phyloP scores from a whole-genome alignment of 768 basidiomycete genomes.

The Suillus brevipes region DNA sequence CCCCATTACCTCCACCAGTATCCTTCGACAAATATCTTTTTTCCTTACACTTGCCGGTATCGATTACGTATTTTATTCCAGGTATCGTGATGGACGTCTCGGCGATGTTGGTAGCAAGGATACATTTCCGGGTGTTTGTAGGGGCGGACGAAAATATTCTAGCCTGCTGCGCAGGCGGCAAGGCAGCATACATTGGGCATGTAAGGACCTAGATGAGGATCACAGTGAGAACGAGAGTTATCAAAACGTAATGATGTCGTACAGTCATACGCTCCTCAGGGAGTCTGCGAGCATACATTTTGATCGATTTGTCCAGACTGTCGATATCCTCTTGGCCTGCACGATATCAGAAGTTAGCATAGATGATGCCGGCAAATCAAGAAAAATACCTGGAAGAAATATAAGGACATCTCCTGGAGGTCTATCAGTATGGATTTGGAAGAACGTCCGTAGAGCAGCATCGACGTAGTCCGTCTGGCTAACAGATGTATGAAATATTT shows the following conservation, averaged over 20 bases:
- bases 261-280: slow-evolving; percentile 59
- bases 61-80: slow-evolving; percentile 92
- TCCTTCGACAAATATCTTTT: slow-evolving; percentile 76
- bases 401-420: slow-evolving; percentile 88
- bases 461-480: slow-evolving; percentile 85
- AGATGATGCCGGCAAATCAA: background rate
- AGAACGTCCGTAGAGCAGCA: slow-evolving; percentile 88
- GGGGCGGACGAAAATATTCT: slow-evolving; percentile 74
- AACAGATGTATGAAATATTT: slow-evolving; percentile 73
- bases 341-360: slow-evolving; percentile 2
- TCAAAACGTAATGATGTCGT: slow-evolving; percentile 13
- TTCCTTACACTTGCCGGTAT: slow-evolving; percentile 95
- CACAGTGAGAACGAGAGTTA: slow-evolving; percentile 9
- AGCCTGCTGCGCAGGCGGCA: slow-evolving; percentile 74
- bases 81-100: slow-evolving; percentile 98
- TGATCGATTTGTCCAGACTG: slow-evolving; percentile 73
- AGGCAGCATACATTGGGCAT: slow-evolving; percentile 84
- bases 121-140: slow-evolving; percentile 78
- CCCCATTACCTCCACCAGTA: slow-evolving; percentile 62
- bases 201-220: slow-evolving; percentile 58
- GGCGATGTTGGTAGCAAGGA: slow-evolving; percentile 96
- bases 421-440: slow-evolving; percentile 84
- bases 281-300: slow-evolving; percentile 65
- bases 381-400: slow-evolving; percentile 75
- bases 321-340: slow-evolving; percentile 97